Base-by-base conservation (phyloP, 108 stramenopile genomes). In the Cyclotella kingstonii region DNA sequence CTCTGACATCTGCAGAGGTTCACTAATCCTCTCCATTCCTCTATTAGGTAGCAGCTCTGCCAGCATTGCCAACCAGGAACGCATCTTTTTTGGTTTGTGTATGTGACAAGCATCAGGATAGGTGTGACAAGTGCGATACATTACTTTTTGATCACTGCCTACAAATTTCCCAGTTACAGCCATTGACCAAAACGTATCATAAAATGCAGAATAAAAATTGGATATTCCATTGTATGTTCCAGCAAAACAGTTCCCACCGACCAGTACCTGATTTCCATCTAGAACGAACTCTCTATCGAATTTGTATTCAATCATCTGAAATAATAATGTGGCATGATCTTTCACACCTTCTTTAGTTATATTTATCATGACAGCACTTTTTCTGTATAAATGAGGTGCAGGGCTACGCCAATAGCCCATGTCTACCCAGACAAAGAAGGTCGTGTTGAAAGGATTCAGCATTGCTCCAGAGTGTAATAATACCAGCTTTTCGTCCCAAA, bases 361-460 rank as follows among this genome's bases (percentile, higher is more conserved):
- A n/a, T 77, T 77, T 23, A 73, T 67, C 33, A 41, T 59, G 21
- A 77, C 70, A 8, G 53, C 64, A 36, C 66, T 67, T 7, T 72
- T 55, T 4, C 70, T 47, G 42, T 73, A 68, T 51, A 60, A 45
- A 45, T 72, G 76, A 18, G 76, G 71, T 9, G 70, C 69, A 14
- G 71, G 76, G 43, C 67, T 73, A 28, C 71, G 46, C 56, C 70
- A 77, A 42, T 77, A 77, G 2, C 76, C 76, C 2, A 70, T 68
- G 36, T 77, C 76, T n/a, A 60, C 66, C 76, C 76, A 77, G 0
- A 54, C 53, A 30, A 77, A 77, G 46, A 67, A 57, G 22, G 76
- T 66, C 0, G 76, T 67, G 47, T 77, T 73, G 40, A 77, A 77
- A 4, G 70, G 76, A 55, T 77, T 77, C n/a, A 77, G 48, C 71